Base-by-base conservation (phyloP, 192 early-diverging fungal species). In the Globomyces pollinis-pini region DNA sequence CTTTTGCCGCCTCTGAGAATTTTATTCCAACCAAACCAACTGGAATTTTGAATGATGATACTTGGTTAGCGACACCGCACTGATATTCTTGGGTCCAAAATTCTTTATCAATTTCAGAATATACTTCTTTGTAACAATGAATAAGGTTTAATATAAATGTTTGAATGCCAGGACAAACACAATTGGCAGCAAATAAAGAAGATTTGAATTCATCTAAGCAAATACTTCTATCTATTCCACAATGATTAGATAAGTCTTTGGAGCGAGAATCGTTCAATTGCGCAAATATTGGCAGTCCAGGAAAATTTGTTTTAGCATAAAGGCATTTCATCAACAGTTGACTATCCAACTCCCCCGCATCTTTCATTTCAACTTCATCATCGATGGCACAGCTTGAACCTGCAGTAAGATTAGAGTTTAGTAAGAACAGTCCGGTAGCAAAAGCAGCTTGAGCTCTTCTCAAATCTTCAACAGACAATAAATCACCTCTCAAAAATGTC, bases 171-270 rank as follows among this genome's bases (percentile, higher is more conserved):
- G 77, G 77, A n/a, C 70, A 63, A 2, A 79, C 29, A 38, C 70
- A 73, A 31, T 70, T 73, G 23, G 64, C 7, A 3, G 77, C 73
- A 30, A 79, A 38, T 39, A 79, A 58, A 0, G 68, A 42, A 68
- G 74, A 70, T 54, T 72, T 79, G 34, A 79, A 20, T 49, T 73
- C 72, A 42, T 79, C 77, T 38, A 72, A 54, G 61, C 73, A 73
- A 15, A 79, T 60, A 8, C 72, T 60, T n/a, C 73, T 54, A 53
- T 79, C 73, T 50, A 65, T 64, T 15, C 77, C 77, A 36, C 77
- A 79, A 20, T 66, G 61, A 24, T 20, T 13, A 20, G 71, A 66
- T 3, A 79, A 53, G 28, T 79, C 77, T 39, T 70, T 53, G 16
- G 67, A 68, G 4, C 70, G 55, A 45, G 66, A 69, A 52, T 79